A percentile compares a stretch with the other conserved stretches of the same genome.
These are phyloP conservation scores for Platanus orientalis DNA, from an alignment of 164 flowering plant species.

Conservation along the genomic window DNA sequence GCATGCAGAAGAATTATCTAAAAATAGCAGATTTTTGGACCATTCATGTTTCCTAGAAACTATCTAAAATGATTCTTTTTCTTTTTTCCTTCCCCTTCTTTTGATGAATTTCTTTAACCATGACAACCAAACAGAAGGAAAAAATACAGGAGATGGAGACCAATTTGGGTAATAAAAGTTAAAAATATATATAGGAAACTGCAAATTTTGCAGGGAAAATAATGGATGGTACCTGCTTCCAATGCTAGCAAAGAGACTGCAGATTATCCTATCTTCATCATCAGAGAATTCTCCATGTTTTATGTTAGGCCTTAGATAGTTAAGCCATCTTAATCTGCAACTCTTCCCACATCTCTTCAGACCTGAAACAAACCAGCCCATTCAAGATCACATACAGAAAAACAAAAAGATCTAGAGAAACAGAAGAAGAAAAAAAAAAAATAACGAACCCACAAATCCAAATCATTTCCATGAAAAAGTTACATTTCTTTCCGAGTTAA, in stretches of 20 bases:
- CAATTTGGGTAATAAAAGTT: not conserved
- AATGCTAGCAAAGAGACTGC: slow-evolving; percentile 62
- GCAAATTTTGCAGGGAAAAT: not conserved
- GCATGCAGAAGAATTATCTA: slow-evolving; percentile 31
- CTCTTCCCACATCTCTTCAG: slow-evolving; percentile 82
- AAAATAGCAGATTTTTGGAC: slow-evolving; percentile 11
- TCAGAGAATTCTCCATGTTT: slow-evolving; percentile 83
- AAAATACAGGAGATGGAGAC: not conserved
- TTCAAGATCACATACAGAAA: not conserved
- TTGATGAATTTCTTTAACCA: not conserved
- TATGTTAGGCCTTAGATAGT: slow-evolving; percentile 74
- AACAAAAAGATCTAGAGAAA: not conserved
- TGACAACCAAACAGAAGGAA: not conserved
- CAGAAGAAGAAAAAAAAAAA: not conserved
- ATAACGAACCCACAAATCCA: not conserved
- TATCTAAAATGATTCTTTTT: not conserved
- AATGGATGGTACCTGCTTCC: slow-evolving; percentile 59
- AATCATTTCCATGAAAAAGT: not conserved
- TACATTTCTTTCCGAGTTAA: not conserved
- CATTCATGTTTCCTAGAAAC: not conserved
- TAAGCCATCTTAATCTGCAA: slow-evolving; percentile 81
- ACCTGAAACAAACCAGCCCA: slow-evolving; percentile 28
- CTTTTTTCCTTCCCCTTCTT: not conserved
- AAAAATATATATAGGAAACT: not conserved
- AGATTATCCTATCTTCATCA: slow-evolving; percentile 67